Conservation (phyloP, 805 yeast genomes). For the Candida xiaguanensis region DNA sequence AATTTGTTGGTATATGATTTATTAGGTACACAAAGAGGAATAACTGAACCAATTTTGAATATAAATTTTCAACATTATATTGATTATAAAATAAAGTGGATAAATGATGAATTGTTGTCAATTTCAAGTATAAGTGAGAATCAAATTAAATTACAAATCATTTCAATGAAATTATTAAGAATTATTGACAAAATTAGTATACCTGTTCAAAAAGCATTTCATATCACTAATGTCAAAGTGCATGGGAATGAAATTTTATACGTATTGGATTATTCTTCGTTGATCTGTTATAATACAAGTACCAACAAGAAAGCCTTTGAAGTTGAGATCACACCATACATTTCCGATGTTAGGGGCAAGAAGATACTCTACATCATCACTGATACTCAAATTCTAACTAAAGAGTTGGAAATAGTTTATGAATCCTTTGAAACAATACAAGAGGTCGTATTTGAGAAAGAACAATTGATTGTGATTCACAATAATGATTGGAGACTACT, state of each 20-base stretch:
- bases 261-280: background rate
- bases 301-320: background rate
- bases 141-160: background rate
- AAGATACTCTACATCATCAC: constrained; percentile 1
- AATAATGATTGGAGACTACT: background rate
- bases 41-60: constrained; percentile 1
- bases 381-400: constrained; percentile 1
- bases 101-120: constrained; percentile 1
- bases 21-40: background rate
- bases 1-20: constrained; percentile 13
- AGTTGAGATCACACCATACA: background rate
- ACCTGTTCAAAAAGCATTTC: background rate
- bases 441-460: background rate
- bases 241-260: background rate
- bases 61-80: background rate
- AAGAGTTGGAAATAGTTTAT: background rate
- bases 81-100: background rate
- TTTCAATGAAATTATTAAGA: constrained; percentile 4
- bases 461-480: background rate
- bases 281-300: background rate
- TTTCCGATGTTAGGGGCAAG: background rate
- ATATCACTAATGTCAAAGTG: background rate
- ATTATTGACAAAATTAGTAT: background rate
- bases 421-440: constrained; percentile 1
- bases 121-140: background rate